Base-by-base conservation (phyloP, 805 yeast genomes). In the Ogataea thermomethanolica region DNA sequence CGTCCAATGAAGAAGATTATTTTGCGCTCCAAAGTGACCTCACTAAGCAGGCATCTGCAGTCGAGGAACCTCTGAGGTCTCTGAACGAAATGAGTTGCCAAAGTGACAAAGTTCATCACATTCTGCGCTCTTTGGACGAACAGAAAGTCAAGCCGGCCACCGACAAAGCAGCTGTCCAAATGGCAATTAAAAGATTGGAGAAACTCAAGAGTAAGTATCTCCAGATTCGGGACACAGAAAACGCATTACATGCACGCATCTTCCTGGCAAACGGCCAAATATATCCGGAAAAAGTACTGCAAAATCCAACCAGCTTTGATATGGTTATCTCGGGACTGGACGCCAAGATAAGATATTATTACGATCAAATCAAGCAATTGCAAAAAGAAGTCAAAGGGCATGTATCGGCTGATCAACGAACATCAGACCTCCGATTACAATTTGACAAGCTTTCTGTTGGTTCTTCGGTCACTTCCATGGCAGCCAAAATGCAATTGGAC, bases 281-380 rank as follows among this genome's bases (percentile, higher is more conserved):
- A 8, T 57, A 59, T 28, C 67, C 64, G 14, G 61, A 57, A 9
- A 49, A 50, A 11, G 33, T 69, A 6, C 35, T 59, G 7, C 39
- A 50, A 5, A 49, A 51, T 29, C 61, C 65, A 20, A 30, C 41
- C 10, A 51, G 50, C 8, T 49, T 70, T 27, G 53, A 54, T n/a
- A 37, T 42, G 9, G 32, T 65, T 15, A 35, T 68, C 5, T 48
- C 56, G 5, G 49, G 49, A 11, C 37, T 64, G 14, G 63, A 62
- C 35, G 33, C 51, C 14, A 50, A 49, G 38, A 31, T 58, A 12
- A 49, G 54, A 26, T 13, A 29, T 2, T 49, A 49, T 21, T 35
- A 46, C 22, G 53, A 51, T 28, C 30, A 30, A 2, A 14, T 58
- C 10, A 46, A 44, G 37, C 41, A 43, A 9, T 35, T 60, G 10